A percentile compares a stretch with the other conserved stretches of the same genome.
These are phyloP conservation scores for Setaria italica DNA, from an alignment of 202 grass and related monocot species.

Conservation along the genomic window DNA sequence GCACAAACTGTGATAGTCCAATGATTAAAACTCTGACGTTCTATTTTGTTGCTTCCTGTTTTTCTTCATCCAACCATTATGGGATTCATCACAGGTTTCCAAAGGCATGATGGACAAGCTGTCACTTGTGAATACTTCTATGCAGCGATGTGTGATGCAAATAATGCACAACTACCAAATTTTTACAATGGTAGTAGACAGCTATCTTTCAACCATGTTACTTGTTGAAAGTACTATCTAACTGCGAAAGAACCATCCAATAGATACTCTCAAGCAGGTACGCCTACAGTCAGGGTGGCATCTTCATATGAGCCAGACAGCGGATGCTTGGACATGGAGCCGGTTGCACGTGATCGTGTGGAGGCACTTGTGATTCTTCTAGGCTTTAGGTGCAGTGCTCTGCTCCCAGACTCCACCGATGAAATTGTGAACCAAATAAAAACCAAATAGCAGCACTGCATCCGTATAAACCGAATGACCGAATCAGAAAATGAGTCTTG, in stretches of 20 bases:
- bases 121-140: slow-evolving; percentile 98
- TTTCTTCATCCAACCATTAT: slow-evolving; percentile 41
- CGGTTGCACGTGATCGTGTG: too few relatives aligned
- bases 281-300: slow-evolving; percentile 69
- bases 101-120: slow-evolving; percentile 97
- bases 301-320: slow-evolving; percentile 59
- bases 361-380: too few relatives aligned
- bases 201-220: slow-evolving; percentile 17
- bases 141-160: slow-evolving; percentile 96
- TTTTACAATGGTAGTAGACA: slow-evolving; percentile 78
- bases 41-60: slow-evolving; percentile 40
- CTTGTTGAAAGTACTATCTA: slow-evolving; percentile 29
- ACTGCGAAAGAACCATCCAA: slow-evolving; percentile 34
- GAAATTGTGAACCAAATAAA: too few relatives aligned
- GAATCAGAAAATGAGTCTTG: too few relatives aligned
- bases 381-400: too few relatives aligned
- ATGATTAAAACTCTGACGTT: slow-evolving; percentile 49
- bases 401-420: too few relatives aligned
- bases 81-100: slow-evolving; percentile 68
- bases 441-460: too few relatives aligned
- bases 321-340: too few relatives aligned
- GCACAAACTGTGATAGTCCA: slow-evolving; percentile 4
- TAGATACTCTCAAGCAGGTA: slow-evolving; percentile 98
- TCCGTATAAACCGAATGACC: too few relatives aligned
- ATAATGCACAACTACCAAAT: slow-evolving; percentile 85